A percentile compares a stretch with the other conserved stretches of the same genome.
phyloP scores from a whole-genome alignment of 306 rosid genomes.

The Glycine tomentella region DNA sequence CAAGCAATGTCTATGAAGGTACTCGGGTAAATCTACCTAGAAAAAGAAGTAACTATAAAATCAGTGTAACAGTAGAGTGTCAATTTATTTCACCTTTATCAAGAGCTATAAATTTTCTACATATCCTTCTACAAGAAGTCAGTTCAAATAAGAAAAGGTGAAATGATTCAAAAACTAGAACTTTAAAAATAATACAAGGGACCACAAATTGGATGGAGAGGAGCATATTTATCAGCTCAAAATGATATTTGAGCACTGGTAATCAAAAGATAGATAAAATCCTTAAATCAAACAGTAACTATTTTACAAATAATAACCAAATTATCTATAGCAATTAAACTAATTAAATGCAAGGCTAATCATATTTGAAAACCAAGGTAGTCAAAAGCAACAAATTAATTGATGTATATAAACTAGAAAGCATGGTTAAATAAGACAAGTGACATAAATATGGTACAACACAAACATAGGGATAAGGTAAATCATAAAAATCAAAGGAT shows the following conservation, averaged over 20 bases:
- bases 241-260: slow-evolving; percentile 11
- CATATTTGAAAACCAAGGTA: background rate
- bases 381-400: slow-evolving; percentile 26
- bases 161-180: slow-evolving; percentile 17
- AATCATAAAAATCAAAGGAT: background rate
- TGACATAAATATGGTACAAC: background rate
- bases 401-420: slow-evolving; percentile 6
- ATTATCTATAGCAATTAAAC: background rate
- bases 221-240: slow-evolving; percentile 24
- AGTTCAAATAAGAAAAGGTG: background rate
- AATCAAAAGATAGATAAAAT: slow-evolving; percentile 18
- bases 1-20: slow-evolving; percentile 72
- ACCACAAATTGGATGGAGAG: background rate
- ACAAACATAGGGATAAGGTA: background rate
- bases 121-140: background rate
- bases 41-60: too few relatives aligned
- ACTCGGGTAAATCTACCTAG: slow-evolving; percentile 87
- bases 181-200: slow-evolving; percentile 2
- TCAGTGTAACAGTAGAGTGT: slow-evolving; percentile 3
- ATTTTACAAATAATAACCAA: background rate
- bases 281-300: slow-evolving; percentile 22
- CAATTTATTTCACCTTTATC: slow-evolving; percentile 19
- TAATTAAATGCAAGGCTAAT: slow-evolving; percentile 8
- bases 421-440: background rate
- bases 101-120: slow-evolving; percentile 7